Conservation (phyloP, 1,284 basidiomycete genomes). For the Ceraceosorus guamensis region DNA sequence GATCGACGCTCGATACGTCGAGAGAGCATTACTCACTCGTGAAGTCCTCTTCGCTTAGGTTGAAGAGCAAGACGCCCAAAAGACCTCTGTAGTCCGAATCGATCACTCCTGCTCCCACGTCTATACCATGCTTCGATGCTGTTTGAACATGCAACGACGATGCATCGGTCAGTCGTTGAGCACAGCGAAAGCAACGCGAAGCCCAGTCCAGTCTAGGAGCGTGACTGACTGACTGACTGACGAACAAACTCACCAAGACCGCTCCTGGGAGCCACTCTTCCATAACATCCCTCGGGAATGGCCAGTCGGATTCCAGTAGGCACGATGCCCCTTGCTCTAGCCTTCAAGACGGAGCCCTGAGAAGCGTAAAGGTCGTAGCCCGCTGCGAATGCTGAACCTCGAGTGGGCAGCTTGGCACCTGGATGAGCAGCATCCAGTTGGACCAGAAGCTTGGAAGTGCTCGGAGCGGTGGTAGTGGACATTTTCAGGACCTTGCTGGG, state of each 20-base stretch:
- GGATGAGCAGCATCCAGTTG: conserved; percentile 66
- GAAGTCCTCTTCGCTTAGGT: conserved; percentile 75
- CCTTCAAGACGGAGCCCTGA: conserved; percentile 30
- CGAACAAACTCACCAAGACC: conserved; percentile 66
- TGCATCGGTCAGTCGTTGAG: background rate
- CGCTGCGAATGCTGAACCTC: conserved; percentile 76
- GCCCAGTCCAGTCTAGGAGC: background rate
- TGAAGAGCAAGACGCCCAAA: conserved; percentile 90
- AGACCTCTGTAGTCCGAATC: conserved; percentile 92
- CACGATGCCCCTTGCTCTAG: conserved; percentile 71
- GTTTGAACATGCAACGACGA: conserved; percentile 5
- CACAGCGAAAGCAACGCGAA: background rate
- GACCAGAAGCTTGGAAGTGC: conserved; percentile 69
- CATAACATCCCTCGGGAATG: conserved; percentile 85
- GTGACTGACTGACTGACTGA: background rate
- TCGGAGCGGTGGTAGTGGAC: no score
- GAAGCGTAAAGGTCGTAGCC: conserved; percentile 91
- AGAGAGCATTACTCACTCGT: conserved; percentile 56
- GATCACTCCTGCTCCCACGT: conserved; percentile 91
- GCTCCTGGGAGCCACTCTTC: conserved; percentile 86
- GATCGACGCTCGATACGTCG: background rate
- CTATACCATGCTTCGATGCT: conserved; percentile 95
- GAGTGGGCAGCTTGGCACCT: conserved; percentile 75
- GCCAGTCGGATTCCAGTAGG: conserved; percentile 86
- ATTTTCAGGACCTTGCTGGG: no score